These are phyloP conservation scores for Testicularia cyperi DNA, from an alignment of 1,284 basidiomycete species.

Conservation along the genomic window DNA sequence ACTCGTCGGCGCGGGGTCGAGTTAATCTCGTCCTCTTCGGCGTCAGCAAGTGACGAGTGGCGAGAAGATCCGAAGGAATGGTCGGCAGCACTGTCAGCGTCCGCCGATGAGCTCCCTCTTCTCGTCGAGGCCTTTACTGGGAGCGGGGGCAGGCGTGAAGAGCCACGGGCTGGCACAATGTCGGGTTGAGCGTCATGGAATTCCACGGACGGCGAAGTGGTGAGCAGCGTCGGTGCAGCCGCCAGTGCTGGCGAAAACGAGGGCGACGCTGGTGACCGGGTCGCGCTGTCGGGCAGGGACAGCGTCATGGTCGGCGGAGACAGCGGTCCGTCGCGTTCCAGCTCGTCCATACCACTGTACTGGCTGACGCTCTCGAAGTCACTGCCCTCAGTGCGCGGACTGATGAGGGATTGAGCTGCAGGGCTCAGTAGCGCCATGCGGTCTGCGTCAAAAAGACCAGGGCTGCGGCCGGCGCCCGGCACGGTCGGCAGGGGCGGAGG, in stretches of 20 bases:
- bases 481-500: constrained; percentile 33
- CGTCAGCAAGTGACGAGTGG: too few relatives aligned
- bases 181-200: neutral
- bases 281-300: constrained; percentile 13
- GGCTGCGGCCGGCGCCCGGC: constrained; percentile 1
- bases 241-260: neutral
- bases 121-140: constrained; percentile 20
- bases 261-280: neutral
- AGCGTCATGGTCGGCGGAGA: constrained; percentile 1
- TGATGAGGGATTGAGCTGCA: constrained; percentile 12
- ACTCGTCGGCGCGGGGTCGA: constrained; percentile 1
- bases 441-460: constrained; percentile 6
- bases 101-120: constrained; percentile 18
- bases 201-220: too few relatives aligned
- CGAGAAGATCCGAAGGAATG: constrained; percentile 1
- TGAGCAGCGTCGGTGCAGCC: neutral
- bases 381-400: constrained; percentile 21
- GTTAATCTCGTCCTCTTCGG: constrained; percentile 1
- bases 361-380: constrained; percentile 31
- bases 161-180: constrained; percentile 10
- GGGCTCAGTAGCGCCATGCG: constrained; percentile 13
- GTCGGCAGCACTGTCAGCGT: neutral
- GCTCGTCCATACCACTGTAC: constrained; percentile 19
- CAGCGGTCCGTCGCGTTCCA: too few relatives aligned
- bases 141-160: constrained; percentile 13